Evolutionary conservation across 345 rosid genomes (phyloP), one percentile per base, ranked within the genome.

Genomic region (Camelina neglecta): DNA sequence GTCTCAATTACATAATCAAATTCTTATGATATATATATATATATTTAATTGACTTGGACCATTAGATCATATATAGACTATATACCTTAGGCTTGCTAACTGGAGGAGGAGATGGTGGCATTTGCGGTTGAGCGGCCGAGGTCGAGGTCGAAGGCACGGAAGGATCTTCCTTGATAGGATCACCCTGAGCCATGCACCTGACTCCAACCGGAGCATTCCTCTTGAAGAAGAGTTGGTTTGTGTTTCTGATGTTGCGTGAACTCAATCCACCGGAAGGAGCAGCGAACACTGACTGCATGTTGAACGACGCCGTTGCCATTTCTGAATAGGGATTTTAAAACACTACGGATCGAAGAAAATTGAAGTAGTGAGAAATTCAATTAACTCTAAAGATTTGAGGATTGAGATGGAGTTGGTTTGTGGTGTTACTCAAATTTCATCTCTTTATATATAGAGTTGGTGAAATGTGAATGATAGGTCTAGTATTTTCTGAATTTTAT

Each of bases 131-230:
- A 56, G 67, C 31, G 51, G 75, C 33, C 38, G 74, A 68, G 42
- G 69, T 41, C 38, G 74, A 68, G 49, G 69, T 41, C 48, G 74
- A 68, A 15, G 74, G 18, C 39, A 29, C 2, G 50, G 69, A 56
- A 54, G 63, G 13, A 13, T 64, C 55, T 65, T 57, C 31, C 45
- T 63, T 71, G 60, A 63, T 71, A 39, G 76, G 58, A 33, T 73
- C 81, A 2, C 39, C 61, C 86, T 83, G 63, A 13, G 87, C 65
- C 82, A 60, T 78, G 82, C 87, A 87, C 31, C 80, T 74, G 58
- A 89, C 83, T 1, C 65, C 60, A 11, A 68, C 2, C 2, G 74
- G 39, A 4, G 59, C 82, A 67, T 59, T 75, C 49, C 76, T 83
- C 35, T 53, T 72, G n/a, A 63, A 21, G 58, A 73, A 51, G 54